phyloP scores from a whole-genome alignment of 2,329 filamentous ascomycete species.

The Stemphylium vesicarium region DNA sequence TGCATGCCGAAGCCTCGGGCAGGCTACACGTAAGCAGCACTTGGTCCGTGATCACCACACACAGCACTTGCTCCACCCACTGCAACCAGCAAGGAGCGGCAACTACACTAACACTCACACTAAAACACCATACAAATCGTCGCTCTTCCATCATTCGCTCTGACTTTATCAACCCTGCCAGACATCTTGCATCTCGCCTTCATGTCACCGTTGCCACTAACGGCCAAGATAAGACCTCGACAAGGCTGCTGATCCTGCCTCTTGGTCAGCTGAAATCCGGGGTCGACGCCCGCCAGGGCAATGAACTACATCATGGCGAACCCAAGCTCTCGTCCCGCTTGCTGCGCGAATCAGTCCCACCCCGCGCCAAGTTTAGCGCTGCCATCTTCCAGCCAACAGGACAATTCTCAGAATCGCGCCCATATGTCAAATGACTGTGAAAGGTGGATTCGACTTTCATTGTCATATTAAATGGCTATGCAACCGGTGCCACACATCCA shows the following conservation, averaged over 20 bases:
- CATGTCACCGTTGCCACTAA: conserved; percentile 14
- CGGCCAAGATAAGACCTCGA: conserved; percentile 16
- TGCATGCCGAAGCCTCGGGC: conserved; percentile 16
- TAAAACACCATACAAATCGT: neutral
- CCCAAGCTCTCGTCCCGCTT: conserved; percentile 18
- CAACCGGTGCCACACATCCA: neutral
- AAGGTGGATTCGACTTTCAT: neutral
- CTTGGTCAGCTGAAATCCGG: conserved; percentile 28
- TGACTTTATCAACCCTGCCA: neutral
- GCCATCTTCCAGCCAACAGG: conserved; percentile 11
- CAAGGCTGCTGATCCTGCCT: conserved; percentile 22
- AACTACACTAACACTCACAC: conserved; percentile 1
- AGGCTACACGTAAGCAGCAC: conserved; percentile 24
- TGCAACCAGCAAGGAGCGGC: conserved; percentile 9
- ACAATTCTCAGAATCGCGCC: neutral
- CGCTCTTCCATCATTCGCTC: neutral
- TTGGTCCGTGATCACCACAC: conserved; percentile 12
- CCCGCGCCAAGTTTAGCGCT: conserved; percentile 2
- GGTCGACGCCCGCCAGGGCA: conserved; percentile 13
- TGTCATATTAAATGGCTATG: neutral
- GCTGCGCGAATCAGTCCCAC: conserved; percentile 11
- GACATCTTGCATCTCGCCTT: neutral
- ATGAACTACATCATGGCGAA: conserved; percentile 13
- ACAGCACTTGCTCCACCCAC: conserved; percentile 10
- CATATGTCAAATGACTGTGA: conserved; percentile 13